A percentile compares a stretch with the other conserved stretches of the same genome.
These are phyloP conservation scores for Saturnispora bothae DNA, from an alignment of 805 yeast genomes.

Conservation along the genomic window DNA sequence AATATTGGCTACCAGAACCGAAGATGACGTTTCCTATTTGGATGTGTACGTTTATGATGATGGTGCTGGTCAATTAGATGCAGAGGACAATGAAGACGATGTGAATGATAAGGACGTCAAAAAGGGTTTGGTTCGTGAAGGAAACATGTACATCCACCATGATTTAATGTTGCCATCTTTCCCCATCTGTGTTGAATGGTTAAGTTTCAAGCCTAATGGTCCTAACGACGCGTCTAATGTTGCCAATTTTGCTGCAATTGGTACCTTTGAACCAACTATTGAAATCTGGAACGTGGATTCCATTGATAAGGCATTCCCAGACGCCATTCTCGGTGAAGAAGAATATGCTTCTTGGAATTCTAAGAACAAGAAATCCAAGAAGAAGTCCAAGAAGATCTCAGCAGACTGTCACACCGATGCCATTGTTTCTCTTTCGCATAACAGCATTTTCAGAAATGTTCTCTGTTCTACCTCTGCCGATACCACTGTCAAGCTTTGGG, in stretches of 20 bases:
- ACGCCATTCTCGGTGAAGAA: constrained; percentile 78
- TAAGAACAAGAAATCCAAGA: constrained; percentile 25
- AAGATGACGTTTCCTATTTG: constrained; percentile 84
- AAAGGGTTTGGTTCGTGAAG: constrained; percentile 60
- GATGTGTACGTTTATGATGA: constrained; percentile 95
- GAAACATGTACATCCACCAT: constrained; percentile 84
- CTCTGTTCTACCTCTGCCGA: constrained; percentile 95
- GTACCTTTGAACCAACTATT: constrained; percentile 95
- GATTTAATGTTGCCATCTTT: constrained; percentile 95
- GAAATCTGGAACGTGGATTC: constrained; percentile 95
- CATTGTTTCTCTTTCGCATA: constrained; percentile 76
- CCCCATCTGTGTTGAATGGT: constrained; percentile 95
- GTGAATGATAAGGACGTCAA: constrained; percentile 63
- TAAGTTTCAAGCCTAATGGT: constrained; percentile 58
- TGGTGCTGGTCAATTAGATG: constrained; percentile 57
- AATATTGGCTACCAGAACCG: constrained; percentile 86
- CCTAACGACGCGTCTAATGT: constrained; percentile 34
- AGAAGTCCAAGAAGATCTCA: constrained; percentile 37
- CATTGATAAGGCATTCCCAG: constrained; percentile 91
- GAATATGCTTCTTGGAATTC: constrained; percentile 24
- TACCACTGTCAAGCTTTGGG: constrained; percentile 92
- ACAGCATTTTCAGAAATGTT: constrained; percentile 68
- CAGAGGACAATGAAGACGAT: constrained; percentile 54
- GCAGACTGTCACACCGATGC: constrained; percentile 83
- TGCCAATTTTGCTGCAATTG: constrained; percentile 92